phyloP scores from a whole-genome alignment of 192 early-diverging fungal genomes.

The Umbelopsis sp. region DNA sequence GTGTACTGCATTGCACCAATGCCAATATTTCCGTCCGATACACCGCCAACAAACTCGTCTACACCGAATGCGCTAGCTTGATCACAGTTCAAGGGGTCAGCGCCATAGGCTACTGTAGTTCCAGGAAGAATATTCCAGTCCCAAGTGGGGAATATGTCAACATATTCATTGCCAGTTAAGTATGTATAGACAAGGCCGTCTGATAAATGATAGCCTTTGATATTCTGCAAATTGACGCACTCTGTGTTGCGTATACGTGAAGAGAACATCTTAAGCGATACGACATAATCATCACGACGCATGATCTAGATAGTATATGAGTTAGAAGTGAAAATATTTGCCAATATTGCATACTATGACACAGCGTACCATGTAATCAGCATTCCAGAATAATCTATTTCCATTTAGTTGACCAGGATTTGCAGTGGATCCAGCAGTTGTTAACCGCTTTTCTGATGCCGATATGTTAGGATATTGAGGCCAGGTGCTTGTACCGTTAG shows the following conservation, averaged over 20 bases:
- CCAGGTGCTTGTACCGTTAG: slow-evolving; percentile 22
- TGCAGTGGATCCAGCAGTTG: not conserved
- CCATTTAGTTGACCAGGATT: slow-evolving; percentile 17
- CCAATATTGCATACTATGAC: not conserved
- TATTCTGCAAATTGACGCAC: slow-evolving; percentile 31
- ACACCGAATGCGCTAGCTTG: slow-evolving; percentile 19
- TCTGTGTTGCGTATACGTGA: slow-evolving; percentile 29
- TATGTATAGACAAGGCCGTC: slow-evolving; percentile 33
- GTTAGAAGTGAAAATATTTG: not conserved
- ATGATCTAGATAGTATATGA: slow-evolving; percentile 9
- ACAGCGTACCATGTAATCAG: slow-evolving; percentile 14
- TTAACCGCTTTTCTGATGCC: slow-evolving; percentile 10
- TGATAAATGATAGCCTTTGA: slow-evolving; percentile 32
- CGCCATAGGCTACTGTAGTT: slow-evolving; percentile 29
- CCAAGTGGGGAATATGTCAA: slow-evolving; percentile 32
- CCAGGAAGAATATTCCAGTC: slow-evolving; percentile 37
- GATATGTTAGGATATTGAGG: not conserved
- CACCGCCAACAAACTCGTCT: slow-evolving; percentile 31
- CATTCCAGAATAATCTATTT: slow-evolving; percentile 7
- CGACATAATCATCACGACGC: slow-evolving; percentile 17
- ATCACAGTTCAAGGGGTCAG: slow-evolving; percentile 16
- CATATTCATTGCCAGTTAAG: slow-evolving; percentile 27
- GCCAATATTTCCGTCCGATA: slow-evolving; percentile 22
- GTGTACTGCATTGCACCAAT: slow-evolving; percentile 32
- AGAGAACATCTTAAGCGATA: slow-evolving; percentile 34